Conservation (phyloP, 2,329 filamentous ascomycete genomes). For the Microsporum ferrugineum region DNA sequence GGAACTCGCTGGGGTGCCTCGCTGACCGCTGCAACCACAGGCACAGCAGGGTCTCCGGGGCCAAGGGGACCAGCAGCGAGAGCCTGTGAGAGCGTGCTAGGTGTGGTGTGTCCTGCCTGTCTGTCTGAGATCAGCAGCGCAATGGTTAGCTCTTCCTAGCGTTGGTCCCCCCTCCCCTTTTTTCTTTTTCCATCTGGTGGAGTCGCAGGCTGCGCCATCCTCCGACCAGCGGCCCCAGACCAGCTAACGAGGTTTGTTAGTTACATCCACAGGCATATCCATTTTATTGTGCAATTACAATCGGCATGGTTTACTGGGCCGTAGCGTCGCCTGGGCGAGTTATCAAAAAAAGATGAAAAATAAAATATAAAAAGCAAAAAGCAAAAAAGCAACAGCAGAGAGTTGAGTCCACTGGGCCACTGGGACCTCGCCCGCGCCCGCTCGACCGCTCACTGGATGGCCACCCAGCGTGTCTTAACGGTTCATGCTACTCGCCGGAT, state of each 20-base stretch:
- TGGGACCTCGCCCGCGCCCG: slow-evolving; percentile 2
- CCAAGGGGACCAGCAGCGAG: neutral
- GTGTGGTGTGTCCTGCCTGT: neutral
- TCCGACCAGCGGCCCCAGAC: slow-evolving; percentile 6
- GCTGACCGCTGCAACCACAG: slow-evolving; percentile 4
- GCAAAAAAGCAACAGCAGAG: neutral
- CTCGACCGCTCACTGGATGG: neutral
- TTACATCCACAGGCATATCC: slow-evolving; percentile 4
- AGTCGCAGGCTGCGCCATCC: slow-evolving; percentile 5
- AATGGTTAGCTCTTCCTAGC: neutral
- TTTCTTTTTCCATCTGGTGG: neutral
- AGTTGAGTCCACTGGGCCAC: neutral
- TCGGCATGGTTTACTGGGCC: slow-evolving; percentile 4
- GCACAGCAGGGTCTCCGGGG: neutral
- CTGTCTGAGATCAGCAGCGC: neutral
- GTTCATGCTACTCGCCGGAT: slow-evolving; percentile 7
- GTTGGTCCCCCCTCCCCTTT: neutral
- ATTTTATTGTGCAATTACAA: slow-evolving; percentile 3
- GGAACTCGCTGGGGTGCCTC: neutral
- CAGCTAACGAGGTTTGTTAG: slow-evolving; percentile 4
- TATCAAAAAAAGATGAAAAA: neutral
- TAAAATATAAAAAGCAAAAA: neutral
- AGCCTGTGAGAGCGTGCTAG: neutral
- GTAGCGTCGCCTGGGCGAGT: neutral
- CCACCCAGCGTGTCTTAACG: slow-evolving; percentile 2